Evolutionary conservation across 2,329 filamentous ascomycete genomes (phyloP).

Genomic region (Xylariomycetidae sp.): DNA sequence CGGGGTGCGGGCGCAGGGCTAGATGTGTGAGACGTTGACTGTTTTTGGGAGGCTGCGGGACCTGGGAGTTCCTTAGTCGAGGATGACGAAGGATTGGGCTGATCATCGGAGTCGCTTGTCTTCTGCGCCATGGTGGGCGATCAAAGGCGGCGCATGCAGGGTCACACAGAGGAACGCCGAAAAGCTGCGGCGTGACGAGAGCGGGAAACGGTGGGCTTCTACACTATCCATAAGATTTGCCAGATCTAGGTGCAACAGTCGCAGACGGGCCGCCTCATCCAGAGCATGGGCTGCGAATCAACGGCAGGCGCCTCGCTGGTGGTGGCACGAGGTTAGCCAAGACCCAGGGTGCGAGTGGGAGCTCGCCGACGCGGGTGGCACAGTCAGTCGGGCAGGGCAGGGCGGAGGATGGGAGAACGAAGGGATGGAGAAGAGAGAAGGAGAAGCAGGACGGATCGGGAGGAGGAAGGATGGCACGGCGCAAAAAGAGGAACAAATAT

Average conservation of each 20-base stretch:
- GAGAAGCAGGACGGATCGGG: conserved; percentile 7
- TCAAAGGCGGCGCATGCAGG: conserved; percentile 29
- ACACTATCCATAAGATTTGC: conserved; percentile 25
- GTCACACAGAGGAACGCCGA: conserved; percentile 26
- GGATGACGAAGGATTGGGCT: conserved; percentile 29
- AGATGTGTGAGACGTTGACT: conserved; percentile 24
- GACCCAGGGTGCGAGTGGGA: conserved; percentile 15
- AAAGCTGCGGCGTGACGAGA: conserved; percentile 21
- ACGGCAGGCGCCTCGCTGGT: conserved; percentile 16
- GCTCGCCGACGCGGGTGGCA: conserved; percentile 17
- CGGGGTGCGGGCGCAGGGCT: conserved; percentile 19
- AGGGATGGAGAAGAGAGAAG: conserved; percentile 7
- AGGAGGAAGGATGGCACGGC: conserved; percentile 5
- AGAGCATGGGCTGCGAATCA: conserved; percentile 15
- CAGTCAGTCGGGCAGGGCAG: conserved; percentile 9
- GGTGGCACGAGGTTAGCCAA: conserved; percentile 17
- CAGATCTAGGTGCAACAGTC: conserved; percentile 17
- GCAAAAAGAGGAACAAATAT: conserved; percentile 9
- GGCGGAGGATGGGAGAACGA: conserved; percentile 10
- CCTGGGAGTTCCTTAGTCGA: conserved; percentile 24
- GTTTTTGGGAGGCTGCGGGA: conserved; percentile 22
- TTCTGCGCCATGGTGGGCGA: conserved; percentile 30
- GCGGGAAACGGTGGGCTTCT: conserved; percentile 15
- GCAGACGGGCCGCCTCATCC: conserved; percentile 18
- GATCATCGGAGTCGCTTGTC: conserved; percentile 28